Percentiles rank a stretch among this genome's conserved stretches.
phyloP scores from a whole-genome alignment of 352 stramenopile genomes.

The Phytophthora megakarya region DNA sequence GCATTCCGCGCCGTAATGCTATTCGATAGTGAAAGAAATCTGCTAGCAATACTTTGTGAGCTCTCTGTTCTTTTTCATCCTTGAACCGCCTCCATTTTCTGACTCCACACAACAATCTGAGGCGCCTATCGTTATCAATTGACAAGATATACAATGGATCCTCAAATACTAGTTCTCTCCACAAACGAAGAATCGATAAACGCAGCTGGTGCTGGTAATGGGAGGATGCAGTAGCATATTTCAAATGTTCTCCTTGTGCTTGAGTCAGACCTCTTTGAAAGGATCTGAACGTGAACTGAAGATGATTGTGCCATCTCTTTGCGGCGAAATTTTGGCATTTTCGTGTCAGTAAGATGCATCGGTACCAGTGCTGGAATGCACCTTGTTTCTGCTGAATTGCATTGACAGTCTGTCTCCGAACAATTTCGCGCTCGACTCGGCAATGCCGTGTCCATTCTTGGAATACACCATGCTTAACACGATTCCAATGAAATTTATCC shows the following conservation, averaged over 20 bases:
- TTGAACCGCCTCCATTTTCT: slow-evolving; percentile 29
- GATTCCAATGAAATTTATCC: slow-evolving; percentile 10
- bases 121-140: slow-evolving; percentile 2
- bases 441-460: slow-evolving; percentile 18
- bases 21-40: slow-evolving; percentile 37
- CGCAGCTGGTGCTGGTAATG: slow-evolving; percentile 12
- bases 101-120: slow-evolving; percentile 19
- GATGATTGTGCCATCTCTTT: slow-evolving; percentile 4
- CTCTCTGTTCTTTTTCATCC: background rate
- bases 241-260: background rate
- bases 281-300: slow-evolving; percentile 3
- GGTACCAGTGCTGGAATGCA: slow-evolving; percentile 23
- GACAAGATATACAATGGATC: slow-evolving; percentile 18
- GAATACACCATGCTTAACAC: slow-evolving; percentile 10
- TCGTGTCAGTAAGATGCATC: slow-evolving; percentile 21
- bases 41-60: slow-evolving; percentile 28
- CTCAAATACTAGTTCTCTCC: slow-evolving; percentile 19
- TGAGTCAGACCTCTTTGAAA: slow-evolving; percentile 10
- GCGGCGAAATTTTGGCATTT: slow-evolving; percentile 9
- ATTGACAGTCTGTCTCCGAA: slow-evolving; percentile 5
- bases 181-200: slow-evolving; percentile 4
- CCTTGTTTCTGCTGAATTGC: slow-evolving; percentile 2
- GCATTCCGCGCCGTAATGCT: slow-evolving; percentile 12
- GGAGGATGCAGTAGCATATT: background rate
- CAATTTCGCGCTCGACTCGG: slow-evolving; percentile 22